Conservation (phyloP, 2,329 filamentous ascomycete genomes). For the Pseudocercospora crystallina region DNA sequence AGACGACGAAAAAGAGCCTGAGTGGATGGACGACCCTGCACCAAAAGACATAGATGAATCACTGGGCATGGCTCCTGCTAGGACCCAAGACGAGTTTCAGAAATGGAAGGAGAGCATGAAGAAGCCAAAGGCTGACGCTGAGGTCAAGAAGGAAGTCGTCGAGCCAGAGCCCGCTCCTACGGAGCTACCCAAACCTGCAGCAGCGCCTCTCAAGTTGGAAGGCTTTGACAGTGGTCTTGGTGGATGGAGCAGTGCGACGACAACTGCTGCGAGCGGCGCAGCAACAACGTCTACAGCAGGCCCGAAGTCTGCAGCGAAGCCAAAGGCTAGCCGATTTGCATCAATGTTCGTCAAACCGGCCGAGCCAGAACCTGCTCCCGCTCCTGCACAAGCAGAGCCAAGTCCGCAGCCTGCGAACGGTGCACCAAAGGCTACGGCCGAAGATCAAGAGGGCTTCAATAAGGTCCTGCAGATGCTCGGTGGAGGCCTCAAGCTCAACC, state of each 20-base stretch:
- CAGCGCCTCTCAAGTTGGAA: constrained; percentile 64
- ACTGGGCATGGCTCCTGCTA: constrained; percentile 38
- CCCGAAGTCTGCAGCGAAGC: constrained; percentile 2
- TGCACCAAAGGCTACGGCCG: constrained; percentile 48
- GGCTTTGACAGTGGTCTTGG: constrained; percentile 72
- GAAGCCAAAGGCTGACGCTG: constrained; percentile 40
- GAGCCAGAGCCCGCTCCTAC: constrained; percentile 19
- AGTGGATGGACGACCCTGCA: constrained; percentile 72
- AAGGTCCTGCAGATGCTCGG: constrained; percentile 76
- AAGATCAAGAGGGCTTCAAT: constrained; percentile 79
- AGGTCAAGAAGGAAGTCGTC: constrained; percentile 30
- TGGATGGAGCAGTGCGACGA: constrained; percentile 47
- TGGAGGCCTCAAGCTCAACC: constrained; percentile 22
- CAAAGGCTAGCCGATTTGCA: constrained; percentile 80
- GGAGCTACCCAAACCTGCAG: constrained; percentile 37
- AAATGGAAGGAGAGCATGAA: constrained; percentile 92
- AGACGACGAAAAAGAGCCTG: constrained; percentile 73
- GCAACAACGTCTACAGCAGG: constrained; percentile 11
- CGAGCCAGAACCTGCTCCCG: constrained; percentile 22
- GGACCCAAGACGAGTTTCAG: constrained; percentile 88
- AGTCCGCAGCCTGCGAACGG: constrained; percentile 26
- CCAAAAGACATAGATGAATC: constrained; percentile 64
- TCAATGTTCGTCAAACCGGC: constrained; percentile 58
- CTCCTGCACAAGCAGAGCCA: constrained; percentile 13
- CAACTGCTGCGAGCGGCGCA: constrained; percentile 18